phyloP scores from a whole-genome alignment of 2,329 filamentous ascomycete genomes.

The Cladosporium sp. region DNA sequence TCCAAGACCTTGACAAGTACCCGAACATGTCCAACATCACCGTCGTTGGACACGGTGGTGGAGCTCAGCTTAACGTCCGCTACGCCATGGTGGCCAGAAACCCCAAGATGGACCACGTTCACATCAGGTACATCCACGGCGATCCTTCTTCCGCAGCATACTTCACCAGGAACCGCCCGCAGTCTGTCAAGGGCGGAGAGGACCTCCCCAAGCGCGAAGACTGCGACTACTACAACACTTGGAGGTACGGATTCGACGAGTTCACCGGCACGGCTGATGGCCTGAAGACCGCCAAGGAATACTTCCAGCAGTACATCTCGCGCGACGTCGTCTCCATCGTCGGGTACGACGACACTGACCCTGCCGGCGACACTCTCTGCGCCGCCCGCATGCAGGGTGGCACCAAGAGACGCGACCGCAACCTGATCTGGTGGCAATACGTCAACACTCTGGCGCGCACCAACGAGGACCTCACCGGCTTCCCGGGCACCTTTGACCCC shows the following conservation, averaged over 20 bases:
- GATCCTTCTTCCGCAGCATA: conserved; percentile 6
- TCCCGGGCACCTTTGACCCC: conserved; percentile 4
- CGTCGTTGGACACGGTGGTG: conserved; percentile 8
- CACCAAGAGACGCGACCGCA: conserved; percentile 8
- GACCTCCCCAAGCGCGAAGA: conserved; percentile 3
- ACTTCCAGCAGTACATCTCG: conserved; percentile 10
- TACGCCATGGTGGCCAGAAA: conserved; percentile 9
- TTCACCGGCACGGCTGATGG: conserved; percentile 9
- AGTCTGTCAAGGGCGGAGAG: background rate
- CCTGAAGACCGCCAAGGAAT: conserved; percentile 8
- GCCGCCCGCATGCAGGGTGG: conserved; percentile 8
- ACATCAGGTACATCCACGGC: conserved; percentile 10
- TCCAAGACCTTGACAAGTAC: conserved; percentile 9
- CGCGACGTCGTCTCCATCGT: conserved; percentile 10
- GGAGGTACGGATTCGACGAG: conserved; percentile 9
- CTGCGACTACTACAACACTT: conserved; percentile 10
- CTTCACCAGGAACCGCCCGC: conserved; percentile 10
- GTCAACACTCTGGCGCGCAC: conserved; percentile 9
- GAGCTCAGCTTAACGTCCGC: conserved; percentile 6
- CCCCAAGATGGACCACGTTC: conserved; percentile 2
- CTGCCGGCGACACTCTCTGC: conserved; percentile 1
- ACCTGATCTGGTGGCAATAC: conserved; percentile 12
- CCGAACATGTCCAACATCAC: conserved; percentile 11
- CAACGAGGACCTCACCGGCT: conserved; percentile 3
- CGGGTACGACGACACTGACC: conserved; percentile 5